Conservation (phyloP, 2,329 filamentous ascomycete species). For the Pseudogymnoascus sp. region DNA sequence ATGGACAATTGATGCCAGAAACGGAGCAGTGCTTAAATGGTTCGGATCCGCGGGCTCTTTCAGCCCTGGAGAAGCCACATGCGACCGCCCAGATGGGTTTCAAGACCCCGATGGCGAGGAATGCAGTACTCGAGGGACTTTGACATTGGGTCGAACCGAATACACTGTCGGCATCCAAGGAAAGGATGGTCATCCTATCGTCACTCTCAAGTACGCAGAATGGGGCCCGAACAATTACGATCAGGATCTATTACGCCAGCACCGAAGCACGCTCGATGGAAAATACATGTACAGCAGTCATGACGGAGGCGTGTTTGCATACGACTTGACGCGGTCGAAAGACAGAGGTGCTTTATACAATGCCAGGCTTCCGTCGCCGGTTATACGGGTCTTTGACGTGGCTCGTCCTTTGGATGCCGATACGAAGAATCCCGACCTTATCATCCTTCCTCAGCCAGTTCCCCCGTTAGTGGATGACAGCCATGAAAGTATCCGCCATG, state of each 20-base stretch:
- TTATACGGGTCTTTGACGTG: constrained; percentile 83
- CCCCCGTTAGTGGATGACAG: constrained; percentile 46
- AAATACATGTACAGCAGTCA: constrained; percentile 83
- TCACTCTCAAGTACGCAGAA: constrained; percentile 85
- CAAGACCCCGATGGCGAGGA: constrained; percentile 54
- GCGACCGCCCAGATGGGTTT: constrained; percentile 57
- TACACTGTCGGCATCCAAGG: constrained; percentile 84
- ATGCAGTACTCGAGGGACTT: constrained; percentile 70
- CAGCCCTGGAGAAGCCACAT: constrained; percentile 21
- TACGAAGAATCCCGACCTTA: constrained; percentile 61
- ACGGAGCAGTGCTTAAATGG: constrained; percentile 71
- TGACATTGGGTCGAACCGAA: constrained; percentile 78
- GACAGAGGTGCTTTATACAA: constrained; percentile 44
- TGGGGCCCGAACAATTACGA: constrained; percentile 93
- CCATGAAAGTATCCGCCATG: constrained; percentile 44
- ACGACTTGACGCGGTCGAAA: constrained; percentile 55
- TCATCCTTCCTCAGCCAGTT: constrained; percentile 78
- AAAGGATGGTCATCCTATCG: constrained; percentile 66
- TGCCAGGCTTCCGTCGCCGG: constrained; percentile 64
- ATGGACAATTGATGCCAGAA: constrained; percentile 80
- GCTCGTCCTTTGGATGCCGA: constrained; percentile 63
- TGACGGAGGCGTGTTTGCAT: constrained; percentile 75
- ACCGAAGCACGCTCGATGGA: constrained; percentile 70
- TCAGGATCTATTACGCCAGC: constrained; percentile 76
- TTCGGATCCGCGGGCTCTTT: constrained; percentile 69